These are phyloP conservation scores for Chaetomidium leptoderma DNA, from an alignment of 495 filamentous ascomycete genomes.

Conservation along the genomic window DNA sequence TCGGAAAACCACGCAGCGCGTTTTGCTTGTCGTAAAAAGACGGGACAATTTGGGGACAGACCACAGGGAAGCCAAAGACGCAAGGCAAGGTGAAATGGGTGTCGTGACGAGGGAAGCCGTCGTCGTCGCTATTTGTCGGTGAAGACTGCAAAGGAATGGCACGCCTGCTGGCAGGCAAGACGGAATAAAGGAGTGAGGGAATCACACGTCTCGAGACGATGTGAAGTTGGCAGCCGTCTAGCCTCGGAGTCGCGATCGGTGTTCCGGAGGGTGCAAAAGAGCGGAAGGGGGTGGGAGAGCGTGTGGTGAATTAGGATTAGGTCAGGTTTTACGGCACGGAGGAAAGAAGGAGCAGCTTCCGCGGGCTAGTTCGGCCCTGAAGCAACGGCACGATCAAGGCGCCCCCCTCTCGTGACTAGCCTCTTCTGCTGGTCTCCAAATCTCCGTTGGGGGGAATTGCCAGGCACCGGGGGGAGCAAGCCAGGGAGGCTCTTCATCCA, in stretches of 20 bases:
- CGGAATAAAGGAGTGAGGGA: slow-evolving; percentile 34
- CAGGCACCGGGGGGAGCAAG: slow-evolving; percentile 14
- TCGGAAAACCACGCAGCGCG: slow-evolving; percentile 2
- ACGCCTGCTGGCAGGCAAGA: slow-evolving; percentile 45
- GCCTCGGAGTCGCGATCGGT: slow-evolving; percentile 12
- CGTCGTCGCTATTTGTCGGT: slow-evolving; percentile 18
- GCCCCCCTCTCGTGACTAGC: not conserved
- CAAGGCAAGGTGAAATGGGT: slow-evolving; percentile 23
- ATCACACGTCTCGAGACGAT: slow-evolving; percentile 35
- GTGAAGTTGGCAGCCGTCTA: slow-evolving; percentile 31
- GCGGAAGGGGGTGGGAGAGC: slow-evolving; percentile 19
- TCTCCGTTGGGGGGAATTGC: slow-evolving; percentile 28
- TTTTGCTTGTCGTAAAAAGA: slow-evolving; percentile 16
- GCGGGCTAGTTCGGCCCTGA: slow-evolving; percentile 18
- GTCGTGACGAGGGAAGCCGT: slow-evolving; percentile 28
- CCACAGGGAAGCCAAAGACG: slow-evolving; percentile 12
- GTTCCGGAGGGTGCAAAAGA: slow-evolving; percentile 19
- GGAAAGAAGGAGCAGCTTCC: slow-evolving; percentile 5
- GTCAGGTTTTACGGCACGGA: slow-evolving; percentile 21
- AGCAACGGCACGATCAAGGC: slow-evolving; percentile 16
- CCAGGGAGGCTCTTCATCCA: slow-evolving; percentile 13
- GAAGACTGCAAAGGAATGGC: slow-evolving; percentile 39
- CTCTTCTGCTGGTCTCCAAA: slow-evolving; percentile 23
- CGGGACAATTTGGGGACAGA: slow-evolving; percentile 11
- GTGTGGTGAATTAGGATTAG: slow-evolving; percentile 23